Evolutionary conservation across 2,329 filamentous ascomycete genomes (phyloP), one percentile per base, ranked within the genome.

Genomic region (Aspergillus amoenus): DNA sequence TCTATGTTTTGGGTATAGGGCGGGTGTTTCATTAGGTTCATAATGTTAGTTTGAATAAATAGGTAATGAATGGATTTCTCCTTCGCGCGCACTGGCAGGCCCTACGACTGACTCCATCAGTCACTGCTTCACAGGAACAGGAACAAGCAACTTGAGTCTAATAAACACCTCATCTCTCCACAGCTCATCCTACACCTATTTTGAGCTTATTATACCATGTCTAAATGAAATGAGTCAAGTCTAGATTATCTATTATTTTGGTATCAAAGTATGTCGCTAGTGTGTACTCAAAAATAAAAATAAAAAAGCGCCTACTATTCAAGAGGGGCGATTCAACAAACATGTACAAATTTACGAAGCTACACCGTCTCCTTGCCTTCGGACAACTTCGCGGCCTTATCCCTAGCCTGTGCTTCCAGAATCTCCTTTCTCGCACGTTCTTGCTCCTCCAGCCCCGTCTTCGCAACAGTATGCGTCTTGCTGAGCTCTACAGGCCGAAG

Each of bases 331-430:
- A 30, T 30, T 30, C 27, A 30, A 30, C 27, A 30, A 30, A 30
- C 27, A 30, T 11, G 9, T 11, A 30, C 9, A 37, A 37, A 37
- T 13, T 37, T 37, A 37, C 34, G n/a, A n/a, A n/a, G 4, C 34
- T 50, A 64, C 15, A 59, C 61, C 8, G 15, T 55, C 51, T 63
- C 52, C 87, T 90, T 66, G n/a, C 43, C 44, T 21, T 41, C 22
- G 85, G 88, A 66, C 88, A 88, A 70, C 82, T 93, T 61, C 3
- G 47, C 18, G 6, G 44, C 18, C 61, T 46, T n/a, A 45, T 92
- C 62, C 13, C 65, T 64, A 50, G 66, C 64, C 48, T 62, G 61
- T 15, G 51, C 64, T 9, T 63, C 64, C 56, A 66, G 52, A 55
- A 68, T 69, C 56, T 76, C 75, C 63, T 71, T 68, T 39, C 77